A percentile compares a stretch with the other conserved stretches of the same genome.
phyloP scores from a whole-genome alignment of 441 rosid species.

The Gossypium davidsonii region DNA sequence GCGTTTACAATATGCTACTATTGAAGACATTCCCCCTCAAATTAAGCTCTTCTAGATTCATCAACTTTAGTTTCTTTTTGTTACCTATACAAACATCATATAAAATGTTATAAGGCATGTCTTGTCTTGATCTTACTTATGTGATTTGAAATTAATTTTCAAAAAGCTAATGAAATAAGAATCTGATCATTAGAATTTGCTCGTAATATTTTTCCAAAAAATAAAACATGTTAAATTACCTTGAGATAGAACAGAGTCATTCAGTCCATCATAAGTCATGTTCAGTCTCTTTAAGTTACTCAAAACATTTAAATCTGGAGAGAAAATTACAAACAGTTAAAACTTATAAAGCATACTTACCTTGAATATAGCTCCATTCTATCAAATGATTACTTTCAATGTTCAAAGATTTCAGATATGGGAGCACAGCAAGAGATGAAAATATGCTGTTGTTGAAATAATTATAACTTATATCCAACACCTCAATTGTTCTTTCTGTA shows the following conservation, averaged over 20 bases:
- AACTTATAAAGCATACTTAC: background rate
- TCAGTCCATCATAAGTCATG: background rate
- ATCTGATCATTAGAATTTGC: too few species aligned
- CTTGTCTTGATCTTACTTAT: too few species aligned
- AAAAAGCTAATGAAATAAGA: constrained; percentile 1
- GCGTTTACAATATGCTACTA: background rate
- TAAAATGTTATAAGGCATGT: too few species aligned
- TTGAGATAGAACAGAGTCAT: background rate
- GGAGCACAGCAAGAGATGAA: background rate
- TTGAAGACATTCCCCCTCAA: background rate
- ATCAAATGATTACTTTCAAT: background rate
- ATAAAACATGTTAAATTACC: background rate
- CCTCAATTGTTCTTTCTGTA: background rate
- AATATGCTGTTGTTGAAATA: background rate
- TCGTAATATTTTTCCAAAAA: background rate
- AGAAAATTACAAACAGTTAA: background rate
- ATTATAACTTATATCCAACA: background rate
- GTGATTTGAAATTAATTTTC: background rate
- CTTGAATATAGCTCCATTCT: background rate
- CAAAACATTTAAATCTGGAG: constrained; percentile 2
- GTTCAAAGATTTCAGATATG: background rate
- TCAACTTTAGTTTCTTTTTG: background rate
- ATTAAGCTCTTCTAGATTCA: background rate
- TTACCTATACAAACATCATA: background rate
- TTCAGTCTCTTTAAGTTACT: background rate